Evolutionary conservation across 768 basidiomycete species (phyloP), one percentile per base, ranked within the genome.

Genomic region (Boletus barrowsii): DNA sequence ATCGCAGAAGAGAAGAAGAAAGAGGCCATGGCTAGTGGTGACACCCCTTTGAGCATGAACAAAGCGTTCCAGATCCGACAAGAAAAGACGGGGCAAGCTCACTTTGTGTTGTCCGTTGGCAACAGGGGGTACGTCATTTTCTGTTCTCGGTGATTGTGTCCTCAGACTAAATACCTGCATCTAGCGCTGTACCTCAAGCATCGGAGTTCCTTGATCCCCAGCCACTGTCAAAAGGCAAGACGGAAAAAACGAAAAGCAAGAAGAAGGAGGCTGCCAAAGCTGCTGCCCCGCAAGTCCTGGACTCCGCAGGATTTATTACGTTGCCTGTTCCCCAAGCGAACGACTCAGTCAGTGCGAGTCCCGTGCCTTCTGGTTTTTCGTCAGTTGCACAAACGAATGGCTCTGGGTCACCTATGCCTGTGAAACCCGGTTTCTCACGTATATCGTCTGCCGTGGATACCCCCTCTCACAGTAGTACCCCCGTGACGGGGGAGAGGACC

Each of bases 1-100:
- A 98, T 98, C 59, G 90, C 87, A n/a, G 95, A 98, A 64, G 97
- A 99, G 76, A 84, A 88, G 71, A 98, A 97, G 78, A 82, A 93
- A 68, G 83, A 84, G 55, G 89, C 93, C 10, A 98, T 98, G 94
- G 84, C 81, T 17, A 93, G 93, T 62, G 92, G 93, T 1, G 97
- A 99, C 73, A 98, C 96, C 2, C 94, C 96, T 3, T 75, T 94
- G 50, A 95, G 92, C 66, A 97, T 98, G 90, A 94, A 87, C 61
- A 83, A 79, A 57, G 95, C 94, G 13, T 99, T 99, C 76, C 88
- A 95, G 66, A 83, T 87, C 49, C 79, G 97, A 53, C 94, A 97
- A 68, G 87, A 94, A 72, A 94, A 93, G 76, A 83, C 90, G 10
- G 96, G 97, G 1, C 90, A 95, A 63, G 96, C 97, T 10, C 94